Evolutionary conservation across 2,329 filamentous ascomycete species (phyloP).

Genomic region (Beauveria sp.): DNA sequence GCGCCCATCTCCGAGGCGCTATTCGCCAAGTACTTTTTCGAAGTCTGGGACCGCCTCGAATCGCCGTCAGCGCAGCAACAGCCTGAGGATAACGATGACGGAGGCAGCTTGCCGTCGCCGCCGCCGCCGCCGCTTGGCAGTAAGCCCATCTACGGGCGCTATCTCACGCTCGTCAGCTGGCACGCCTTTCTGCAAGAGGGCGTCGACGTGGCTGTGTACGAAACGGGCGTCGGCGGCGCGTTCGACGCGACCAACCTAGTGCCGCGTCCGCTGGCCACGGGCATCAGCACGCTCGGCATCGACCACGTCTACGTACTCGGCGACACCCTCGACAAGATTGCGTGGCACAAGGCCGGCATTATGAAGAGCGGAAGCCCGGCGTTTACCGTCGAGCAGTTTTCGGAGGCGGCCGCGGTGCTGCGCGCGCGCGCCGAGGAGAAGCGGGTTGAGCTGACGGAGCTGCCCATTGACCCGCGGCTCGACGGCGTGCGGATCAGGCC

Average conservation of each 20-base stretch:
- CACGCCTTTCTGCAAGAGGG: slow-evolving; percentile 58
- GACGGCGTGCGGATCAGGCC: slow-evolving; percentile 40
- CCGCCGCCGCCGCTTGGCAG: slow-evolving; percentile 29
- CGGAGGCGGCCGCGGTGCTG: slow-evolving; percentile 38
- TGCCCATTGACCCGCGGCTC: slow-evolving; percentile 40
- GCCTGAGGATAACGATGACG: neutral
- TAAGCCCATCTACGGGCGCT: slow-evolving; percentile 52
- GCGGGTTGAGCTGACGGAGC: slow-evolving; percentile 36
- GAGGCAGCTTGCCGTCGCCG: slow-evolving; percentile 16
- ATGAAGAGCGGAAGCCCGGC: slow-evolving; percentile 53
- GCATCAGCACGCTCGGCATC: slow-evolving; percentile 59
- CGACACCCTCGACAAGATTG: slow-evolving; percentile 55
- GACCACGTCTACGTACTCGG: slow-evolving; percentile 61
- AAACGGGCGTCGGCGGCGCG: slow-evolving; percentile 61
- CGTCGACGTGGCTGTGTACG: slow-evolving; percentile 56
- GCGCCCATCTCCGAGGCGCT: slow-evolving; percentile 47
- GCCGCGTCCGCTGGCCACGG: slow-evolving; percentile 47
- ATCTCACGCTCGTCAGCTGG: slow-evolving; percentile 58
- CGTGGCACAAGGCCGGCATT: slow-evolving; percentile 69
- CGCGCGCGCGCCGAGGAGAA: slow-evolving; percentile 45
- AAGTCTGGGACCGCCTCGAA: slow-evolving; percentile 55
- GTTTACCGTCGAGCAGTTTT: slow-evolving; percentile 49
- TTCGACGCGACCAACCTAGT: slow-evolving; percentile 64
- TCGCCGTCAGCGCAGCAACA: slow-evolving; percentile 15
- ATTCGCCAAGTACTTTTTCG: slow-evolving; percentile 60